Base-by-base conservation (phyloP, 176 grass and related monocot genomes). In the Carex myosuroides region DNA sequence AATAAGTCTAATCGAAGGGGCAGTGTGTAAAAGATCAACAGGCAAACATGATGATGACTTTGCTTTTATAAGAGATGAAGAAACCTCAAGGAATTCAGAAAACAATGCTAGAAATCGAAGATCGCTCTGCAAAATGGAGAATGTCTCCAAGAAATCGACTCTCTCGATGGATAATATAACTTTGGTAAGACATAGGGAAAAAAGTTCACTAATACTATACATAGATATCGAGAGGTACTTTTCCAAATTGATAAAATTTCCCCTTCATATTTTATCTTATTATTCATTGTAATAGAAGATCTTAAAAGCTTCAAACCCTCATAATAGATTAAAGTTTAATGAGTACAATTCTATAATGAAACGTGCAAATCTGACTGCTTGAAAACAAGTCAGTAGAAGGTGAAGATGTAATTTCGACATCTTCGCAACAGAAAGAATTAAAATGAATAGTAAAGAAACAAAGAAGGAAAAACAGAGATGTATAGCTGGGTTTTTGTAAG, bases 1-100 rank as follows among this genome's bases (percentile, higher is more conserved):
- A 11, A 33, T 24, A 61, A 79, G 73, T 84, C 13, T 60, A 80
- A 64, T 41, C 37, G 26, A 59, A 83, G 39, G 39, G 60, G 13
- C 6, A 30, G 42, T 68, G 4, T 50, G 12, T 64, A 68, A 52
- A 64, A 82, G 80, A 65, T 46, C 59, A 24, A 64, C 37, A 64
- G 33, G 22, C n/a, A 26, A 46, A 64, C 60, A 48, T 46, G 37
- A 82, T 48, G 62, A 64, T 48, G 80, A 82, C 18, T 82, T 82
- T 13, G 61, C 30, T 64, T 82, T 82, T 82, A 18, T 82, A 48
- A 82, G n/a, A 64, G 60, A 64, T 13, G 60, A 41, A 16, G 80
- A 66, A 82, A 67, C 37, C 29, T 29, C 39, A 26, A 53, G 39
- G 8, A 81, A 42, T 66, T 53, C 80, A 64, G 62, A 64, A 42